Evolutionary conservation across 1,284 basidiomycete species (phyloP).

Genomic region (Athelia psychrophila): DNA sequence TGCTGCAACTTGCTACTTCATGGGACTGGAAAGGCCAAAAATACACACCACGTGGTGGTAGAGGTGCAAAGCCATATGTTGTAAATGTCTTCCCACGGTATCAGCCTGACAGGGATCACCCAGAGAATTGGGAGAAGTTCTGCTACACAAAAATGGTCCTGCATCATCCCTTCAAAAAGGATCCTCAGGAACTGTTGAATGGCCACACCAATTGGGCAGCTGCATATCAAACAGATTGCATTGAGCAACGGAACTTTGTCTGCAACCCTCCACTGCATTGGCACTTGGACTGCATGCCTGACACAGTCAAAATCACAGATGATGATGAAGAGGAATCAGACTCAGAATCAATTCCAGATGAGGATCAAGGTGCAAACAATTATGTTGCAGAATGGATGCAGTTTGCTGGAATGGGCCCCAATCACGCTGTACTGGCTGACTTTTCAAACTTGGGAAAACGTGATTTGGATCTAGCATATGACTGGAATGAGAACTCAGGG

Average conservation of each 20-base stretch:
- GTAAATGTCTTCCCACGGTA: conserved; percentile 9
- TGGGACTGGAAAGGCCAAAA: conserved; percentile 8
- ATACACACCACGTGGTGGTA: background rate
- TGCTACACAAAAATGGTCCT: conserved; percentile 15
- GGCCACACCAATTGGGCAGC: background rate
- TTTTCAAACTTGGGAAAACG: background rate
- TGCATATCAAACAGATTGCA: background rate
- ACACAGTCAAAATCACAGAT: background rate
- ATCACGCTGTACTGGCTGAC: background rate
- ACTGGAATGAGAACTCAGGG: too few species aligned
- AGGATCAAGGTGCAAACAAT: background rate
- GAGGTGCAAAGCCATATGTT: conserved; percentile 8
- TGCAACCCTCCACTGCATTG: too few species aligned
- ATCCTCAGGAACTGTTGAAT: background rate
- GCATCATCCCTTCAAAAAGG: conserved; percentile 7
- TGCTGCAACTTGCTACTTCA: conserved; percentile 10
- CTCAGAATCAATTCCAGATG: background rate
- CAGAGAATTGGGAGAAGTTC: conserved; percentile 11
- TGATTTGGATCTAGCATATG: too few species aligned
- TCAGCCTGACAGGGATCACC: conserved; percentile 2
- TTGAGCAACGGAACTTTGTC: too few species aligned
- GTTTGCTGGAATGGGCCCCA: background rate
- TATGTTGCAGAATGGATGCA: background rate
- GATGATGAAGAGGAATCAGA: background rate
- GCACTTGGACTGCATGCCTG: background rate